Evolutionary conservation across 148 eudicot genomes (phyloP).

Genomic region (Rhododendron simsii): DNA sequence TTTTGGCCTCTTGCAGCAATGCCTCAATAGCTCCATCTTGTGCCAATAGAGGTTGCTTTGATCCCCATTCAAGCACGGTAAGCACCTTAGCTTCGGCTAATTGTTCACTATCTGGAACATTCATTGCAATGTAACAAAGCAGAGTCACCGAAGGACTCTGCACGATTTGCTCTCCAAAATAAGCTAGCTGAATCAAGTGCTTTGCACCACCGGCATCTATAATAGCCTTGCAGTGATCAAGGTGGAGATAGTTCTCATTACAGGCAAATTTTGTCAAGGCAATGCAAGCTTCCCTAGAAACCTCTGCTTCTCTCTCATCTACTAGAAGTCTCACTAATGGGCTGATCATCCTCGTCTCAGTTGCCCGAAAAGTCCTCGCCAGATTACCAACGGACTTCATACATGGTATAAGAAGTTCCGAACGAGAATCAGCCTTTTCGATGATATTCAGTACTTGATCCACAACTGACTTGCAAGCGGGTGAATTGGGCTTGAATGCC

Average conservation of each 20-base stretch:
- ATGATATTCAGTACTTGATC: conserved; percentile 66
- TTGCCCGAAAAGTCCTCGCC: conserved; percentile 81
- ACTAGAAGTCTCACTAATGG: conserved; percentile 77
- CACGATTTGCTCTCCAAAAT: conserved; percentile 75
- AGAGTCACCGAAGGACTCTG: conserved; percentile 56
- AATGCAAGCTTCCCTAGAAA: conserved; percentile 58
- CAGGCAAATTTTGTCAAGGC: conserved; percentile 74
- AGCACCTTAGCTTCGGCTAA: conserved; percentile 72
- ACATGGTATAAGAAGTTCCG: conserved; percentile 70
- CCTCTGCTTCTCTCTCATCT: conserved; percentile 72
- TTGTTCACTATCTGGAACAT: conserved; percentile 82
- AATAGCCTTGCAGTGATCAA: conserved; percentile 82
- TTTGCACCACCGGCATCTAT: conserved; percentile 72
- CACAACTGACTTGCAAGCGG: conserved; percentile 84
- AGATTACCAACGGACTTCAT: conserved; percentile 71
- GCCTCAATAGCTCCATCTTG: conserved; percentile 54
- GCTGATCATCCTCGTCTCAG: conserved; percentile 78
- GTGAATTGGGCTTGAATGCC: conserved; percentile 87
- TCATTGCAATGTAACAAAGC: conserved; percentile 59
- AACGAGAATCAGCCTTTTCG: conserved; percentile 46
- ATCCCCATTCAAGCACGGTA: conserved; percentile 80
- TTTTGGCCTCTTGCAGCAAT: conserved; percentile 62
- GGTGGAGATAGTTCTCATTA: conserved; percentile 61
- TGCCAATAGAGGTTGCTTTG: conserved; percentile 58
- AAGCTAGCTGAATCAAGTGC: conserved; percentile 79